phyloP scores from a whole-genome alignment of 1,139 yeast genomes.

The Yarrowia galli region DNA sequence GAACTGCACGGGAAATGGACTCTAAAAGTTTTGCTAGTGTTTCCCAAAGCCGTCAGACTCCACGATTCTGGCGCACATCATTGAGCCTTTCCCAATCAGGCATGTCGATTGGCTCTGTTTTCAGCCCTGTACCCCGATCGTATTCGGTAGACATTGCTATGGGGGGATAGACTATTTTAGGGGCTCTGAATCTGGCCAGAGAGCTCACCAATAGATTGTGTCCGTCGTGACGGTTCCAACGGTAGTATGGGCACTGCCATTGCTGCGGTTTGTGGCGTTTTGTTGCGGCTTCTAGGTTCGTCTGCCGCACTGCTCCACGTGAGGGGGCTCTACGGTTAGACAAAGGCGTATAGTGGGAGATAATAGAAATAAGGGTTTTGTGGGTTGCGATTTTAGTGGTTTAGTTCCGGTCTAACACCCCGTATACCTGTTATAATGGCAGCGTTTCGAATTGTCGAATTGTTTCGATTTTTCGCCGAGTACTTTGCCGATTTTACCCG shows the following conservation, averaged over 20 bases:
- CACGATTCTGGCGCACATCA: conserved; percentile 16
- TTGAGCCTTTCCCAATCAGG: conserved; percentile 12
- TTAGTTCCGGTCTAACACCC: not conserved
- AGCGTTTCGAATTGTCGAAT: not conserved
- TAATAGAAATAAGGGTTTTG: not conserved
- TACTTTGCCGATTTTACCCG: not conserved
- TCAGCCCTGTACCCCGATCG: conserved; percentile 13
- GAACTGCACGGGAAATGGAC: conserved; percentile 1
- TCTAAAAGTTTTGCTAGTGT: too few species aligned
- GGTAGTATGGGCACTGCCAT: not conserved
- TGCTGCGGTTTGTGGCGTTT: conserved; percentile 18
- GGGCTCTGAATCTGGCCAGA: not conserved
- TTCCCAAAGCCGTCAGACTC: too few species aligned
- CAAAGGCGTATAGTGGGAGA: conserved; percentile 3
- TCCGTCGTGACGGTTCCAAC: not conserved
- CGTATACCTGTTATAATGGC: not conserved
- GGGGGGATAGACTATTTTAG: rapidly evolving
- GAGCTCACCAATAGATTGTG: not conserved
- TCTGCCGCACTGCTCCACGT: conserved; percentile 32
- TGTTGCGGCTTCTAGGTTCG: conserved; percentile 11
- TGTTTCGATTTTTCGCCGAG: not conserved
- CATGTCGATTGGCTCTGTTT: conserved; percentile 12
- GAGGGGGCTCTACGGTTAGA: not conserved
- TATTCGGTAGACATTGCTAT: conserved; percentile 4
- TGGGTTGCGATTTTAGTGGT: not conserved